Percentiles rank a stretch among this genome's conserved stretches.
Conservation (phyloP, 2,329 filamentous ascomycete species). For the Scytalidium lignicola region DNA sequence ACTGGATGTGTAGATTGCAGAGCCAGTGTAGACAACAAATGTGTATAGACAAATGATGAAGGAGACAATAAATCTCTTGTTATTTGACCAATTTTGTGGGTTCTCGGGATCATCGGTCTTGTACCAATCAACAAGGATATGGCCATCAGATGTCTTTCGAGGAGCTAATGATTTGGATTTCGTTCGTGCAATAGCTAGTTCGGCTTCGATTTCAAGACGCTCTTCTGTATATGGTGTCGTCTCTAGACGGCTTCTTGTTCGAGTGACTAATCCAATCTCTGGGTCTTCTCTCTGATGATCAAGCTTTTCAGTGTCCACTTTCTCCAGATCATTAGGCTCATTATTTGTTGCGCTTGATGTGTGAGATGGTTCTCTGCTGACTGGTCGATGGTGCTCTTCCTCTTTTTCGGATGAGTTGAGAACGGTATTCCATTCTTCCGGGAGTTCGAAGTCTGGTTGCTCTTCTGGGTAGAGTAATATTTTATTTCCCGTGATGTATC, state of each 20-base stretch:
- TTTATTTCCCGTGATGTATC: conserved; percentile 46
- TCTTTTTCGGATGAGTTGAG: conserved; percentile 15
- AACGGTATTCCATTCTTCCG: conserved; percentile 32
- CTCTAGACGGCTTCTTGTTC: conserved; percentile 20
- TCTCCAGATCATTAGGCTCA: conserved; percentile 16
- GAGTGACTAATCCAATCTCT: conserved; percentile 10
- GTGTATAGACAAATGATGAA: conserved; percentile 51
- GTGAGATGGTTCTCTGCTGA: conserved; percentile 2
- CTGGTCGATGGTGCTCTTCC: conserved; percentile 2
- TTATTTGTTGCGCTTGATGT: conserved; percentile 3
- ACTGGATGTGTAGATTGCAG: conserved; percentile 43
- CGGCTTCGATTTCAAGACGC: conserved; percentile 32
- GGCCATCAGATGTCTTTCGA: conserved; percentile 44
- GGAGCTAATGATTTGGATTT: conserved; percentile 39
- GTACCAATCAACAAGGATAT: conserved; percentile 50
- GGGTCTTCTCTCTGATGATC: conserved; percentile 12
- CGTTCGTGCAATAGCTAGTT: conserved; percentile 31
- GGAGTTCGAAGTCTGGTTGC: conserved; percentile 46
- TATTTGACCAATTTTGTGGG: conserved; percentile 49
- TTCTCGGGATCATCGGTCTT: conserved; percentile 50
- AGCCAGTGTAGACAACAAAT: conserved; percentile 51
- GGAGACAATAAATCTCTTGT: conserved; percentile 36
- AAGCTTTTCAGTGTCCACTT: conserved; percentile 14
- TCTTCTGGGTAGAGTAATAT: conserved; percentile 58
- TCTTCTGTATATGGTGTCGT: conserved; percentile 30